Conservation (phyloP, 495 filamentous ascomycete species). For the Neurospora hispaniola region DNA sequence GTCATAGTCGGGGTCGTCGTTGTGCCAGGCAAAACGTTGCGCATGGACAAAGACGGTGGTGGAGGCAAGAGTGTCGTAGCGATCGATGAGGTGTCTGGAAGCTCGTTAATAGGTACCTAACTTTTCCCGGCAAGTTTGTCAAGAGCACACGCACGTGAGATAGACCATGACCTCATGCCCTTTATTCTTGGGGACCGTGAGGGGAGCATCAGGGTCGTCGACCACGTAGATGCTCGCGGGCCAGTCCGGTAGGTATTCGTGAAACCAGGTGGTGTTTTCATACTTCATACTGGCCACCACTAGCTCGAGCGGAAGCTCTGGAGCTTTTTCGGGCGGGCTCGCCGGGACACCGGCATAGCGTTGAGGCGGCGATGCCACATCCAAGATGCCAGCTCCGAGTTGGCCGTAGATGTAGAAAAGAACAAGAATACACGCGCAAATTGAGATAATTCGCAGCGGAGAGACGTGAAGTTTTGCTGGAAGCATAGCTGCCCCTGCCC, state of each 20-base stretch:
- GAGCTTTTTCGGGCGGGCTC: neutral
- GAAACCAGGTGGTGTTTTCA: conserved; percentile 27
- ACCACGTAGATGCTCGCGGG: conserved; percentile 38
- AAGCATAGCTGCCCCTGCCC: neutral
- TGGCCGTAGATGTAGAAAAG: neutral
- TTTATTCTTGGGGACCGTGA: conserved; percentile 44
- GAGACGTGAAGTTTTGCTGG: neutral
- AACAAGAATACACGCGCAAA: neutral
- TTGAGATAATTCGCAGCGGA: neutral
- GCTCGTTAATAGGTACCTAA: conserved; percentile 21
- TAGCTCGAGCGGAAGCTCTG: conserved; percentile 15
- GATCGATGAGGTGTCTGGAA: conserved; percentile 50
- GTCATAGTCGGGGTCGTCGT: conserved; percentile 44
- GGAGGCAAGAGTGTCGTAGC: conserved; percentile 50
- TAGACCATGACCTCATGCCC: conserved; percentile 56
- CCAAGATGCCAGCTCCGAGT: neutral
- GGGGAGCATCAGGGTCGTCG: conserved; percentile 27
- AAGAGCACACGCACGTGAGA: conserved; percentile 36
- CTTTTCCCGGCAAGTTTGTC: conserved; percentile 28
- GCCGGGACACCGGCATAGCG: neutral
- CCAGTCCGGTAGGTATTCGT: conserved; percentile 29
- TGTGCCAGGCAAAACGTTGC: conserved; percentile 55
- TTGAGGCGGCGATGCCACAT: neutral
- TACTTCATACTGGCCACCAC: conserved; percentile 27
- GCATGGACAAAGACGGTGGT: conserved; percentile 53